A percentile compares a stretch with the other conserved stretches of the same genome.
These are phyloP conservation scores for Ottelia alismoides DNA, from an alignment of 106 monocot genomes.

Conservation along the genomic window DNA sequence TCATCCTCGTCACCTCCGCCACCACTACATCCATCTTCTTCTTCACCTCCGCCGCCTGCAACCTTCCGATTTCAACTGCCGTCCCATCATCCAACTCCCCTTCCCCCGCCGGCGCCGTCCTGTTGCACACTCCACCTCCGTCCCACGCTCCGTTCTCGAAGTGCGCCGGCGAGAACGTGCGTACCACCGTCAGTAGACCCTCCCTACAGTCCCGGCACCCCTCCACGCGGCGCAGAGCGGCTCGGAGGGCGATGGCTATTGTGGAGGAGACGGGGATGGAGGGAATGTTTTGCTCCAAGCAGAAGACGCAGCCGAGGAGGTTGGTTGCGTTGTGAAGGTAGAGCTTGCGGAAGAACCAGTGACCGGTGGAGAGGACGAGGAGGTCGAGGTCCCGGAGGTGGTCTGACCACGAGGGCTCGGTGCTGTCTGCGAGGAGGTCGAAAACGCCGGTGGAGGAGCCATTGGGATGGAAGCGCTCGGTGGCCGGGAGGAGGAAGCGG, in stretches of 20 bases:
- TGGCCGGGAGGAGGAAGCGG: constrained; percentile 36
- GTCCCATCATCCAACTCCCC: constrained; percentile 4
- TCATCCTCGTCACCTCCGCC: constrained; percentile 52
- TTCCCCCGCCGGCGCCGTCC: constrained; percentile 25
- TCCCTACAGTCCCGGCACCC: constrained; percentile 1
- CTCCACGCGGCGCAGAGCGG: constrained; percentile 22
- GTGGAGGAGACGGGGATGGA: constrained; percentile 8
- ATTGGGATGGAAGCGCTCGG: too few relatives aligned
- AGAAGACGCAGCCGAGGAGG: constrained; percentile 40
- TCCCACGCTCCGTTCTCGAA: constrained; percentile 62
- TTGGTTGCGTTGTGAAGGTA: constrained; percentile 31
- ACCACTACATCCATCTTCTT: constrained; percentile 12
- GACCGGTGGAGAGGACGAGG: constrained; percentile 33
- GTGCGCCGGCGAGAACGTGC: constrained; percentile 60
- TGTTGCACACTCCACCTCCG: constrained; percentile 43
- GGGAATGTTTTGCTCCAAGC: constrained; percentile 22
- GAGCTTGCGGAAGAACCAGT: constrained; percentile 59
- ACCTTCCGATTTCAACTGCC: constrained; percentile 14
- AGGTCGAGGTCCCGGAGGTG: constrained; percentile 25
- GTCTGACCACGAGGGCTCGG: constrained; percentile 27
- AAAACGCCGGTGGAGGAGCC: constrained; percentile 19
- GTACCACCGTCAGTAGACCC: constrained; percentile 17
- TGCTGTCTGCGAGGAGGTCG: constrained; percentile 39
- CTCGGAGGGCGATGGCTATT: constrained; percentile 20
- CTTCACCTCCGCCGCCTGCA: constrained; percentile 9